phyloP scores from a whole-genome alignment of 106 monocot species.

The Xerophyta viscosa region DNA sequence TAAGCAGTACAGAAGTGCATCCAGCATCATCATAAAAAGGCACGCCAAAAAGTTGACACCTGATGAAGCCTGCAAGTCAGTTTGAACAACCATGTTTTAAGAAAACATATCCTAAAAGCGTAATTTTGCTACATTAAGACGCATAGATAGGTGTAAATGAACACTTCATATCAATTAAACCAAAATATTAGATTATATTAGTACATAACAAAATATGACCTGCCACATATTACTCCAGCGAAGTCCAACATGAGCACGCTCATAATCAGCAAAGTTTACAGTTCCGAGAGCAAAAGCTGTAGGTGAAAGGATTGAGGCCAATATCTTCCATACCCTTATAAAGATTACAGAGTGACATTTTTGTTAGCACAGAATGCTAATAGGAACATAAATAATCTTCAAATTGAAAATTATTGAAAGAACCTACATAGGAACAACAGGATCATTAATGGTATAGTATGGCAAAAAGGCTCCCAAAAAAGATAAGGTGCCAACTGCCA shows the following conservation, averaged over 20 bases:
- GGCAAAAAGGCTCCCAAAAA: constrained; percentile 87
- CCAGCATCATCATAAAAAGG: constrained; percentile 75
- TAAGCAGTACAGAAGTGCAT: constrained; percentile 49
- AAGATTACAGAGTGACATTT: not conserved
- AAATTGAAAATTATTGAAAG: not conserved
- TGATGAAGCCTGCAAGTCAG: constrained; percentile 48
- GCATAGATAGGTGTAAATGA: too few relatives aligned
- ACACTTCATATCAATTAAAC: too few relatives aligned
- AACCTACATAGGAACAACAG: constrained; percentile 64
- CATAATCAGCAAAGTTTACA: constrained; percentile 94
- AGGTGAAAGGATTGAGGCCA: constrained; percentile 81
- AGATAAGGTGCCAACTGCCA: constrained; percentile 83
- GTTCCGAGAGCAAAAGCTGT: constrained; percentile 92
- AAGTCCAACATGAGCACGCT: constrained; percentile 93
- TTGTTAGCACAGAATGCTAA: constrained; percentile 4
- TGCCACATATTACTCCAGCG: constrained; percentile 95
- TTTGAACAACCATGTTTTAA: too few relatives aligned
- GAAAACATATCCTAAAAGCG: too few relatives aligned
- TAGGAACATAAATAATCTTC: not conserved
- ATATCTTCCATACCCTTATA: constrained; percentile 62
- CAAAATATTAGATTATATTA: not conserved
- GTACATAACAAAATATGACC: constrained; percentile 22
- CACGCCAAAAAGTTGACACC: constrained; percentile 89
- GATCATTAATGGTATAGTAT: constrained; percentile 84
- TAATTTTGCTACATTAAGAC: too few relatives aligned